These are phyloP conservation scores for Smithsoniella earleae DNA, from an alignment of 163 green algal genomes.

Conservation along the genomic window DNA sequence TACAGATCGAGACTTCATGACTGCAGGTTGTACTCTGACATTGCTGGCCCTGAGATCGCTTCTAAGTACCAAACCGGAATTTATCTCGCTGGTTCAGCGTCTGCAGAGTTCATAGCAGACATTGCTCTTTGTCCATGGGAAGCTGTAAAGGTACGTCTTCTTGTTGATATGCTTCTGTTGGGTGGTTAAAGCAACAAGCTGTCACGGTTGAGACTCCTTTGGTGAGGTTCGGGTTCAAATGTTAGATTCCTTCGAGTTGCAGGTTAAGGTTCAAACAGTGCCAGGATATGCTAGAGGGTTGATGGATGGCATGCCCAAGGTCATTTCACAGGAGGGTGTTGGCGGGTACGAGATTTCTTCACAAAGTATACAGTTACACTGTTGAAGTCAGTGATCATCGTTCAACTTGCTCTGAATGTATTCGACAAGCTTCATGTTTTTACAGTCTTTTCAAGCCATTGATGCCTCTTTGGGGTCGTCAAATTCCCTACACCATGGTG, in stretches of 20 bases:
- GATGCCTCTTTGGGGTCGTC: slow-evolving; percentile 81
- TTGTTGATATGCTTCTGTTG: too few species aligned
- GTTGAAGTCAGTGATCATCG: too few species aligned
- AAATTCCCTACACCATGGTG: slow-evolving; percentile 99
- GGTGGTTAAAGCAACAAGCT: too few species aligned
- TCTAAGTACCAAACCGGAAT: slow-evolving; percentile 84
- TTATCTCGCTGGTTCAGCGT: slow-evolving; percentile 81
- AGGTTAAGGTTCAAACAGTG: slow-evolving; percentile 93
- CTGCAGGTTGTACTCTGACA: slow-evolving; percentile 71
- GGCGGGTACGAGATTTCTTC: slow-evolving; percentile 44
- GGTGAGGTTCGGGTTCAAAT: too few species aligned
- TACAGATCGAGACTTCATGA: too few species aligned
- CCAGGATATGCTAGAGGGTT: slow-evolving; percentile 85
- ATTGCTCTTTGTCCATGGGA: slow-evolving; percentile 94
- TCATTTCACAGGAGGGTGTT: slow-evolving; percentile 61
- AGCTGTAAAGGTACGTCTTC: slow-evolving; percentile 86
- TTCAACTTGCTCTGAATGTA: too few species aligned
- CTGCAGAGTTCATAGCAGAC: slow-evolving; percentile 96
- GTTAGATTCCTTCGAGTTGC: too few species aligned
- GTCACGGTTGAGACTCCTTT: too few species aligned
- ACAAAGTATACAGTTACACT: too few species aligned
- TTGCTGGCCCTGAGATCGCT: slow-evolving; percentile 66
- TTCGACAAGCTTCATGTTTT: too few species aligned
- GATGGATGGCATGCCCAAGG: slow-evolving; percentile 81
- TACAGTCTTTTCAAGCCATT: slow-evolving; percentile 88